Conservation (phyloP, 108 stramenopile species). For the Poteriospumella lacustris region DNA sequence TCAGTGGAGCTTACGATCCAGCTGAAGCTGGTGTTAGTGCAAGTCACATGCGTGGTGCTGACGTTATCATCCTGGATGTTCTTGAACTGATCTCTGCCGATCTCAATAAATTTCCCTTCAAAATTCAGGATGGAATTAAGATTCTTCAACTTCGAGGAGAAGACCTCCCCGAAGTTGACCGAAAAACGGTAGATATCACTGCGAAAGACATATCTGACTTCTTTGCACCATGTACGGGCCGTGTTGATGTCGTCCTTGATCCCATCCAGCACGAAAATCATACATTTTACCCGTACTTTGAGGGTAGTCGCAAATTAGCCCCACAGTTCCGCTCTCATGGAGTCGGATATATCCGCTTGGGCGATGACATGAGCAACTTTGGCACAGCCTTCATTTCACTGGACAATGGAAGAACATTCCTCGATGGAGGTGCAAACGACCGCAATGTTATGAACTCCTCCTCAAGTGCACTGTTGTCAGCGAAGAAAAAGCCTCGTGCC, state of each 20-base stretch:
- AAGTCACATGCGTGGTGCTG: not conserved
- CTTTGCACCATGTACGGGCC: not conserved
- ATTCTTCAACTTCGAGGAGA: not conserved
- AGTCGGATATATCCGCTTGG: constrained; percentile 22
- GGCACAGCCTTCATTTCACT: constrained; percentile 21
- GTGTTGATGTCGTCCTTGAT: constrained; percentile 24
- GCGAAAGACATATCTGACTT: not conserved
- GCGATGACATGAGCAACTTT: constrained; percentile 27
- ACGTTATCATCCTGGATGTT: not conserved
- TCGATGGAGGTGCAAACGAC: constrained; percentile 5
- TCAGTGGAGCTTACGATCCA: not conserved
- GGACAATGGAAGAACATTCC: not conserved
- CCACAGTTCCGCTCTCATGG: constrained; percentile 26
- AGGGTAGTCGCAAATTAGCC: constrained; percentile 21
- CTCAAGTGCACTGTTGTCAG: too few relatives aligned
- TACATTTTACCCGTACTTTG: constrained; percentile 12
- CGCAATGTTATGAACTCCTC: too few relatives aligned
- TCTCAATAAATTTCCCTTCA: not conserved
- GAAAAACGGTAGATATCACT: not conserved
- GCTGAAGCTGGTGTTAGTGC: not conserved
- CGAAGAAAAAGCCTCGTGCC: too few relatives aligned
- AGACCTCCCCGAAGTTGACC: not conserved
- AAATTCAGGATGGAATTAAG: not conserved
- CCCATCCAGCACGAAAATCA: not conserved
- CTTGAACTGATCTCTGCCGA: not conserved